Base-by-base conservation (phyloP, 257 asterid species). In the Petrea volubilis region DNA sequence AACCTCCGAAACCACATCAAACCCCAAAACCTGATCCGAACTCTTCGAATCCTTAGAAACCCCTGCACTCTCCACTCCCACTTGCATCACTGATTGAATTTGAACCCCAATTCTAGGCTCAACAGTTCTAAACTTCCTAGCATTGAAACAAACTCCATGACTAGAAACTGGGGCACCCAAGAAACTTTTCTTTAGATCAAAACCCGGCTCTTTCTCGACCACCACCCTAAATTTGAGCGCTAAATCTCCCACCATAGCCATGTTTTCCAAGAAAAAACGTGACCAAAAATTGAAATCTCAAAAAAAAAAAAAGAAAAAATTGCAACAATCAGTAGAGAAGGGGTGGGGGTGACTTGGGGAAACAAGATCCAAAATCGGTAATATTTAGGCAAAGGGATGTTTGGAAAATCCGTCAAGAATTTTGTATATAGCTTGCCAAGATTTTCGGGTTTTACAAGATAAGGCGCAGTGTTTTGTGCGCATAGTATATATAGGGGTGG, bases 1-100 rank as follows among this genome's bases (percentile, higher is more conserved):
- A 75, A 28, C 86, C 56, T 89, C 97, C 2, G 82, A 77, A 40
- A 92, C 96, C 62, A 87, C 88, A 71, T 89, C 97, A 57, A 89
- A 68, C 7, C 85, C 90, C 63, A 85, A 13, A 67, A 23, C 68
- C 72, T 80, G 87, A 50, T 73, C 78, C 63, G 44, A 63, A 36
- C 66, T 72, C 76, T 79, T 73, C 51, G 82, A 56, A 57, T 69
- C 75, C 43, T 3, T 24, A 17, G 69, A 50, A 56, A 62, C 40
- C 36, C 76, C 79, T 20, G 59, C 40, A 31, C 72, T 78, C 74
- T 85, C 89, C 47, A 82, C 79, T 41, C 85, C 87, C 36, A 84
- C 78, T 47, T 89, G 92, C 85, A 82, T 69, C 64, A 83, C 90
- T 7, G 88, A 83, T 52, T 60, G 74, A 31, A 82, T 73, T 52